phyloP scores from a whole-genome alignment of 108 stramenopile species.

The Chaetoceros tenuissimus region DNA sequence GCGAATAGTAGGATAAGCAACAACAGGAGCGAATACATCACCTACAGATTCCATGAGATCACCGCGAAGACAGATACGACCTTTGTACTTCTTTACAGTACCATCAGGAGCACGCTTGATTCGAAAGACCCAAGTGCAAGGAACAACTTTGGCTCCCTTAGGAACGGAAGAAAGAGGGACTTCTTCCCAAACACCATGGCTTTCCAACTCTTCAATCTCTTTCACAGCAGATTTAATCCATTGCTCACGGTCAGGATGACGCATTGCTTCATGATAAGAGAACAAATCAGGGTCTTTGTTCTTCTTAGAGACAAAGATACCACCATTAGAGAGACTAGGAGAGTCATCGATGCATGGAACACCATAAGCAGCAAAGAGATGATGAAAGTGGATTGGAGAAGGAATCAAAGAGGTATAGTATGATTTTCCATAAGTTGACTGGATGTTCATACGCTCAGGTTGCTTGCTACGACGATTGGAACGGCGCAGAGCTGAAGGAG shows the following conservation, averaged over 20 bases:
- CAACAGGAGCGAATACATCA: constrained; percentile 1
- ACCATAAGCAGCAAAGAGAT: background rate
- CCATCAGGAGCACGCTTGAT: constrained; percentile 13
- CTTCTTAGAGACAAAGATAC: background rate
- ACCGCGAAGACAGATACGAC: constrained; percentile 4
- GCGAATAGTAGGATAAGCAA: background rate
- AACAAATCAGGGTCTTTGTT: constrained; percentile 1
- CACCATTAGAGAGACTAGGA: background rate
- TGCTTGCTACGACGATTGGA: too few species aligned
- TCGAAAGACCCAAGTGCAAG: constrained; percentile 7
- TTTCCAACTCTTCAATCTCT: background rate
- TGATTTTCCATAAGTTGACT: background rate
- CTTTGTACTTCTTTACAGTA: constrained; percentile 14
- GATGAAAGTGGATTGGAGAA: background rate
- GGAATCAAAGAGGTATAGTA: background rate
- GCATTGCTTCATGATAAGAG: constrained; percentile 1
- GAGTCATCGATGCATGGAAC: background rate
- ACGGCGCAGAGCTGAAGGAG: too few species aligned
- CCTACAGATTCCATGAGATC: constrained; percentile 10
- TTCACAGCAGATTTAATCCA: background rate
- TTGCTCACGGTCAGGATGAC: background rate
- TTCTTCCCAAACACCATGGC: constrained; percentile 1
- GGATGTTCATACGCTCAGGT: too few species aligned
- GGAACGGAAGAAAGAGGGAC: background rate
- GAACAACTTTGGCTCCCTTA: background rate